Evolutionary conservation across 2,329 filamentous ascomycete species (phyloP).

Genomic region (Hymenoscyphus fraxineus): DNA sequence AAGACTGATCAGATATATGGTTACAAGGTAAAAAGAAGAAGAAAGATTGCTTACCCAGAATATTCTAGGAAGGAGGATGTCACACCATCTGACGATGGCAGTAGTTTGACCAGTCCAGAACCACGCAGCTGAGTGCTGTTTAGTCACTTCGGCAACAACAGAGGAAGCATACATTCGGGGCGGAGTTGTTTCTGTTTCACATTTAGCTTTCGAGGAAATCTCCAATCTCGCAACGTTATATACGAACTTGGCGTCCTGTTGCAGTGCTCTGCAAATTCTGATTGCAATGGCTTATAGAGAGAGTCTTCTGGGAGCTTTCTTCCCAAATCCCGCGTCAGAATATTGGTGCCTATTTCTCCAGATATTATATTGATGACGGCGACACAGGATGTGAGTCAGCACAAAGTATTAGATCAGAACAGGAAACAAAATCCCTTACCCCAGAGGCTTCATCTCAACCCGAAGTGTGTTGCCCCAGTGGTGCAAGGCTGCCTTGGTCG

Average conservation of each 20-base stretch:
- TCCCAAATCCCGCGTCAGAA: conserved; percentile 25
- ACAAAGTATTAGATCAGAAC: too few species aligned
- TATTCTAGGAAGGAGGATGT: conserved; percentile 22
- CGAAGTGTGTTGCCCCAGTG: conserved; percentile 21
- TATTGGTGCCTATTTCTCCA: conserved; percentile 32
- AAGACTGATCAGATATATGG: not conserved
- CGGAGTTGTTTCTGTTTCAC: conserved; percentile 15
- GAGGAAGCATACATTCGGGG: conserved; percentile 20
- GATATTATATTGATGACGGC: conserved; percentile 25
- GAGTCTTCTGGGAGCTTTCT: conserved; percentile 28
- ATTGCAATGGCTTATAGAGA: conserved; percentile 21
- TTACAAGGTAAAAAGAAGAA: not conserved
- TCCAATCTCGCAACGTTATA: not conserved
- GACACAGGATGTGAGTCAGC: not conserved
- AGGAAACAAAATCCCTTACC: not conserved
- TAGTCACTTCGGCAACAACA: conserved; percentile 23
- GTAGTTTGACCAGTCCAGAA: conserved; percentile 27
- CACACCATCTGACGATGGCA: conserved; percentile 15
- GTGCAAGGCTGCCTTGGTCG: conserved; percentile 43
- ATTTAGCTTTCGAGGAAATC: not conserved
- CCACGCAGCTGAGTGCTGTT: conserved; percentile 22
- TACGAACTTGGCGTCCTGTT: conserved; percentile 23
- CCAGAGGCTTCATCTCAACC: conserved; percentile 21
- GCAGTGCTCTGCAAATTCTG: conserved; percentile 25
- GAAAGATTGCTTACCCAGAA: conserved; percentile 21